Conservation (phyloP, 345 rosid species). For the Gossypium rotundifolium region DNA sequence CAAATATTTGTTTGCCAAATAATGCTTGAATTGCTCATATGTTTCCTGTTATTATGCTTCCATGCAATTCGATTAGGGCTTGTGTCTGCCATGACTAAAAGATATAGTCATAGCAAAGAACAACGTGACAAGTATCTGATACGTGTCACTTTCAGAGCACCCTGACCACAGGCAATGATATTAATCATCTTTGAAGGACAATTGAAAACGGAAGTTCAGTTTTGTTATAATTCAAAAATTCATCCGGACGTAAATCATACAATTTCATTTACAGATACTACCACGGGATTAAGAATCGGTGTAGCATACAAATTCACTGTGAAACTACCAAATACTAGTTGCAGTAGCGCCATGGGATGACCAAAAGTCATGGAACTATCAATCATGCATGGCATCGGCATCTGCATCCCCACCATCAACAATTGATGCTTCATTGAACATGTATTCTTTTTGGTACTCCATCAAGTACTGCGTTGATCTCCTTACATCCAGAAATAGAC, state of each 20-base stretch:
- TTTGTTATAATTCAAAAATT: not conserved
- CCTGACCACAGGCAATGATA: not conserved
- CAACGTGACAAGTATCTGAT: not conserved
- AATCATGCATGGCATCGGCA: slow-evolving; percentile 44
- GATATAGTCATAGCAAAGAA: too few species aligned
- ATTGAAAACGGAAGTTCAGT: not conserved
- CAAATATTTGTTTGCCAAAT: too few species aligned
- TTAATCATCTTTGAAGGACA: not conserved
- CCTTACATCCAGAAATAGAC: slow-evolving; percentile 81
- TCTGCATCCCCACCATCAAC: slow-evolving; percentile 46
- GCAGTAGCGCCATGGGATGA: not conserved
- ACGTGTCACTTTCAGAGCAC: not conserved
- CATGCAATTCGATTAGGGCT: too few species aligned
- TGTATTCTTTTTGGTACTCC: slow-evolving; percentile 81
- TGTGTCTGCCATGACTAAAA: too few species aligned
- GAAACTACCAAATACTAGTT: not conserved
- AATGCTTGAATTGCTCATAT: too few species aligned
- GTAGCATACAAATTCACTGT: not conserved
- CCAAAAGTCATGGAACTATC: slow-evolving; percentile 8
- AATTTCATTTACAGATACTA: not conserved
- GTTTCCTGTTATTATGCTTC: too few species aligned
- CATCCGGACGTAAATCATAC: too few species aligned
- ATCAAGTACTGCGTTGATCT: slow-evolving; percentile 90
- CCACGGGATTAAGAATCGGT: not conserved
- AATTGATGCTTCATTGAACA: slow-evolving; percentile 59